Base-by-base conservation (phyloP, 805 yeast species). In the Saccharomycopsis sp. region DNA sequence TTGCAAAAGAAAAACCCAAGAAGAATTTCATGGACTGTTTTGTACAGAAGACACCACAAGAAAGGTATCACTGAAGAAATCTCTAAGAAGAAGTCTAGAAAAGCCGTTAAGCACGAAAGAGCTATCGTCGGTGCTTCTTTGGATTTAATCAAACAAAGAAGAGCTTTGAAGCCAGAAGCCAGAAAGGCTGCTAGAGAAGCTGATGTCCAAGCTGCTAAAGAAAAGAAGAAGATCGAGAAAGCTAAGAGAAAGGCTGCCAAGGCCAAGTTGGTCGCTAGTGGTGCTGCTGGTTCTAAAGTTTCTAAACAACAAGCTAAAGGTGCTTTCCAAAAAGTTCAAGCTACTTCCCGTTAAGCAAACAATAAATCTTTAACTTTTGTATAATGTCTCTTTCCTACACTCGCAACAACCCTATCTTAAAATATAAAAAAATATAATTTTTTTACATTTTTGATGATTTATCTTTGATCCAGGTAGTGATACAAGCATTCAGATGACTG, bases 1-100 rank as follows among this genome's bases (percentile, higher is more conserved):
- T 85, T 86, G 75, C 99, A 94, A 85, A 91, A 97, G 87, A 94
- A 94, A 96, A 94, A 94, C 91, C 99, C 99, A 82, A 91, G 99
- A 87, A 89, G 97, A 86, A 85, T 94, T 77, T 85, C 98, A 67
- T 94, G 99, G 99, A 94, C 99, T 69, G 97, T 92, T 74, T 85
- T 94, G 73, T 94, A 82, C 92, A 92, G 99, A 87, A 89, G 96
- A 82, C 97, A 92, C 83, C 98, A 94, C 96, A 91, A 90, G 88
- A 94, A 94, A 84, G 99, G 99, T 83, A 84, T 92, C 76, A 85
- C 97, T 74, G 99, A 94, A 85, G 99, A 94, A 83, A 89, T 88
- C 70, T 71, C 95, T 78, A 94, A 90, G 88, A 95, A 89, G 87
- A 89, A 97, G 82, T 68, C 94, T 70, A 92, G 97, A 85, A 91